A percentile compares a stretch with the other conserved stretches of the same genome.
Conservation (phyloP, 306 rosid genomes). For the Crataegus laevigata region DNA sequence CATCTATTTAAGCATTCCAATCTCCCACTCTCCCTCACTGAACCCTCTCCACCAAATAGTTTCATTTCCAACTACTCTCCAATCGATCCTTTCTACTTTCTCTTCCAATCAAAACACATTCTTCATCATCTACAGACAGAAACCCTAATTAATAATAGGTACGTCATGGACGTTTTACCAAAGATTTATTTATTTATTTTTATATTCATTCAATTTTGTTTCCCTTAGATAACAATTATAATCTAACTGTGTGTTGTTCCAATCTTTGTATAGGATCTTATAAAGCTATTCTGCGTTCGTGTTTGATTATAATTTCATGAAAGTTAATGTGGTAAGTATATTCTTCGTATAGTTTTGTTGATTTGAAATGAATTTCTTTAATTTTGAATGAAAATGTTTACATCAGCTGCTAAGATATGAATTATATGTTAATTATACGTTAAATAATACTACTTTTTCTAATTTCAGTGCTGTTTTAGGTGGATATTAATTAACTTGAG, state of each 20-base stretch:
- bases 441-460: background rate
- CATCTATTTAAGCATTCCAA: constrained; percentile 53
- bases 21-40: constrained; percentile 24
- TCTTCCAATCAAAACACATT: background rate
- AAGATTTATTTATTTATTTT: background rate
- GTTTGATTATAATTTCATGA: background rate
- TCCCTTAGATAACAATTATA: background rate
- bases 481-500: background rate
- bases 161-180: constrained; percentile 22
- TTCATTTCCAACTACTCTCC: background rate
- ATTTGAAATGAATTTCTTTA: too few relatives aligned
- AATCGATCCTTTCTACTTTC: constrained; percentile 1
- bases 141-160: constrained; percentile 16
- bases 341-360: background rate
- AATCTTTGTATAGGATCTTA: background rate
- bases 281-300: background rate
- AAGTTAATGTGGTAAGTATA: background rate
- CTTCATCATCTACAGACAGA: constrained; percentile 4
- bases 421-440: background rate
- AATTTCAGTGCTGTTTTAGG: background rate
- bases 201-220: background rate
- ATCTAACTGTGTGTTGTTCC: background rate
- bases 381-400: background rate
- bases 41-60: background rate
- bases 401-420: too few relatives aligned